Base-by-base conservation (phyloP, 164 flowering plant species). In the Paratinospora sagittata region DNA sequence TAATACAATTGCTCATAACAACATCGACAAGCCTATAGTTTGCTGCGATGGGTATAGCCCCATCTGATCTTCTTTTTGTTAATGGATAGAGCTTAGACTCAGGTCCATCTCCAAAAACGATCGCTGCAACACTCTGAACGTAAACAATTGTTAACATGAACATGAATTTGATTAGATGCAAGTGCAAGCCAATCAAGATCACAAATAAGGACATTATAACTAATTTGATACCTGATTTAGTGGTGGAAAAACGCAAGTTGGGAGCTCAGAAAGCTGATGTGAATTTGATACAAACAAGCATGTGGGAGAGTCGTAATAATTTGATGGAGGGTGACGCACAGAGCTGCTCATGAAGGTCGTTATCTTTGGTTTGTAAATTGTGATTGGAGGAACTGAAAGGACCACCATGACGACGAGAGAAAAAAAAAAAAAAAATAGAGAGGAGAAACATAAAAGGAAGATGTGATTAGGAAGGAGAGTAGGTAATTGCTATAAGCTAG, bases 1-100 rank as follows among this genome's bases (percentile, higher is more conserved):
- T 87, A 24, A 93, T 86, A 85, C 98, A 93, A 79, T 93, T 93
- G 88, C 98, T 93, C 14, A 91, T 78, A 47, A 85, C 92, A 26
- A 82, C 80, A 78, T 93, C 98, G 55, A 93, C 79, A 0, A 93
- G 91, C 49, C 96, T 85, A 78, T 89, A 93, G 47, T 87, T 88
- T 47, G 90, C 97, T 60, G 84, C 96, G 13, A 93, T 78, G 2
- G 96, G 97, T 43, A 92, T 78, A 1, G 97, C 96, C 0, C 85
- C 90, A 73, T 83, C 84, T 26, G 97, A 78, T 79, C 93, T 83
- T 75, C 86, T 84, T 78, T 86, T 86, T 60, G 93, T 92, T 78
- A 92, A 65, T 11, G 97, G 96, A 41, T 85, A 87, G 6, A 92
- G 86, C 75, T 75, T 71, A 12, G 92, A 80, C 27, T 82, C 90